Evolutionary conservation across 495 filamentous ascomycete genomes (phyloP), one percentile per base, ranked within the genome.

Genomic region (Tirmania nivea): DNA sequence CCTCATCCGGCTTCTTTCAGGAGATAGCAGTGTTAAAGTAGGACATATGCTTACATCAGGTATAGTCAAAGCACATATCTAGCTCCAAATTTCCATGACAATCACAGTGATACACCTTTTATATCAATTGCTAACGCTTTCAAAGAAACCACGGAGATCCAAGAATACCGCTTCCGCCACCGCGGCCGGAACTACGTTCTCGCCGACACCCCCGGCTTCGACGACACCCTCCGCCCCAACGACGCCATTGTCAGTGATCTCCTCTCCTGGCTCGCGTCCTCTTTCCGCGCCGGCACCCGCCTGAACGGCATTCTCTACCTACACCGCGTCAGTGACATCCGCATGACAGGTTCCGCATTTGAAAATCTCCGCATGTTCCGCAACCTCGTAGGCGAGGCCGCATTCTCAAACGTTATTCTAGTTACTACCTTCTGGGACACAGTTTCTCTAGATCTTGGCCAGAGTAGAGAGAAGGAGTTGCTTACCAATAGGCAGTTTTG

Each of bases 161-260:
- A 31, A 7, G 4, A 31, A 3, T 31, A 31, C 25, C 25, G 25
- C 25, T 31, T 31, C 7, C 25, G 25, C 25, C 25, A 31, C 25
- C 25, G 7, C 25, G 25, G 25, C 25, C 25, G 25, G 4, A 31
- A 31, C 25, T 31, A 31, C 7, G 25, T 55, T 51, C 63, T 70
- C 9, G 56, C 72, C 34, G 68, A 71, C 52, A 69, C 68, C 2
- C 69, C 69, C 0, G 69, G 69, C 7, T 71, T 71, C 53, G 61
- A 70, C 51, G 64, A 70, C 51, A 69, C 67, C 1, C 35, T 59
- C 1, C 52, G 54, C 10, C 54, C 48, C 4, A 69, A 71, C 36
- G 60, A 65, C 0, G 66, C 67, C 0, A 54, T 71, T 34, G 56
- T 71, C 11, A 51, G 50, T n/a, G 59, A 68, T 9, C 60, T 73